phyloP scores from a whole-genome alignment of 257 asterid genomes.

The Sherardia arvensis region DNA sequence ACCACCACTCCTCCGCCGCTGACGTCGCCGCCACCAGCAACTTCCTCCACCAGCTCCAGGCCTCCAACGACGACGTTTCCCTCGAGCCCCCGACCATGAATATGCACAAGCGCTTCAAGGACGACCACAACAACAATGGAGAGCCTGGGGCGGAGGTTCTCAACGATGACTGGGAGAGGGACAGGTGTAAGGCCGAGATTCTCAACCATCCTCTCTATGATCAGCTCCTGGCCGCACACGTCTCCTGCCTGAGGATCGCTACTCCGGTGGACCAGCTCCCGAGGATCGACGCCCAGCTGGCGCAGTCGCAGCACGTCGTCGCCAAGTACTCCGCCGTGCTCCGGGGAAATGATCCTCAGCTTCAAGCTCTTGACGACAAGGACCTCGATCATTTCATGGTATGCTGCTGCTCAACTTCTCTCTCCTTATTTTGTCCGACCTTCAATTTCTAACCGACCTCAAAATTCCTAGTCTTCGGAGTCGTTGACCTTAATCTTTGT shows the following conservation, averaged over 20 bases:
- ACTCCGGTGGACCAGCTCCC: conserved; percentile 99
- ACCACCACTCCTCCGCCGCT: conserved; percentile 12
- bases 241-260: conserved; percentile 84
- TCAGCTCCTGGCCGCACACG: conserved; percentile 83
- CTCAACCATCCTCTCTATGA: conserved; percentile 76
- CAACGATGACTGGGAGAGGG: conserved; percentile 66
- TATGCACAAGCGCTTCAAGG: conserved; percentile 13
- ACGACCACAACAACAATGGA: neutral
- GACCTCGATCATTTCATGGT: conserved; percentile 99
- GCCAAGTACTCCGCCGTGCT: conserved; percentile 60
- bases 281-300: conserved; percentile 92
- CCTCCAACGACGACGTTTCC: conserved; percentile 22
- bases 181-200: conserved; percentile 77
- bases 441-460: neutral
- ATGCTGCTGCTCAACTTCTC: neutral
- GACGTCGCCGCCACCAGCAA: conserved; percentile 19
- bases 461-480: neutral
- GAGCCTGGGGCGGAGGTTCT: conserved; percentile 1
- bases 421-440: neutral
- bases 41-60: conserved; percentile 29
- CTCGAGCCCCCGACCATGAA: conserved; percentile 9
- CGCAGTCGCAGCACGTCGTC: conserved; percentile 79
- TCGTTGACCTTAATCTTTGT: conserved; percentile 1
- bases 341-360: conserved; percentile 43
- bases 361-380: conserved; percentile 47